phyloP scores from a whole-genome alignment of 768 basidiomycete genomes.

The Tylopilus rubrobrunneus region DNA sequence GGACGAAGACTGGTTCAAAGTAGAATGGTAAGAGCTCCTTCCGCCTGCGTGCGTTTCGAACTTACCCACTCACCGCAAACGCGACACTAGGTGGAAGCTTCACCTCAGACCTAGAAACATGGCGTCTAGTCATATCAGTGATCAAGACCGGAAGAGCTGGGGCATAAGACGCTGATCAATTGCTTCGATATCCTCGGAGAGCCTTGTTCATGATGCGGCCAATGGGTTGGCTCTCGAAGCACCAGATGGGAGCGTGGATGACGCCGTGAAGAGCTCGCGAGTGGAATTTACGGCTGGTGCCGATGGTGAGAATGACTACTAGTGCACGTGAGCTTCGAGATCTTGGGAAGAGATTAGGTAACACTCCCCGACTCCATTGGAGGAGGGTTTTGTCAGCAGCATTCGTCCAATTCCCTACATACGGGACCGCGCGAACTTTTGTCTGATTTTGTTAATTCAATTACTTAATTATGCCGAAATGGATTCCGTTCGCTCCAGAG shows the following conservation, averaged over 20 bases:
- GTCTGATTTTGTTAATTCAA: too few species aligned
- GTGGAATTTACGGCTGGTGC: constrained; percentile 27
- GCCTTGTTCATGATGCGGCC: constrained; percentile 47
- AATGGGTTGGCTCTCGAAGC: constrained; percentile 33
- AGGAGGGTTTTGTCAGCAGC: too few species aligned
- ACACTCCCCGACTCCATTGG: too few species aligned
- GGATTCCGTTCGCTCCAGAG: too few species aligned
- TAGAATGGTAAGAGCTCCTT: constrained; percentile 27
- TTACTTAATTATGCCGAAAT: too few species aligned
- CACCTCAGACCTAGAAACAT: constrained; percentile 30
- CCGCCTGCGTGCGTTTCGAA: background rate
- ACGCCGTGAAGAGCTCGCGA: constrained; percentile 22
- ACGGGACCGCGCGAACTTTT: too few species aligned
- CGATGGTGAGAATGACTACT: constrained; percentile 26
- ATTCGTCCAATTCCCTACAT: too few species aligned
- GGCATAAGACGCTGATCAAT: constrained; percentile 36
- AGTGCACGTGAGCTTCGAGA: background rate
- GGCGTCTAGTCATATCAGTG: constrained; percentile 20
- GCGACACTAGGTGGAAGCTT: constrained; percentile 32
- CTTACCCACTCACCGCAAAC: constrained; percentile 3
- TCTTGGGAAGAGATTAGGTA: background rate
- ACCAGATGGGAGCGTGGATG: constrained; percentile 26
- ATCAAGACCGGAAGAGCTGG: constrained; percentile 31
- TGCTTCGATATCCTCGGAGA: constrained; percentile 41
- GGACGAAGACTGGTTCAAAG: constrained; percentile 31